A percentile compares a stretch with the other conserved stretches of the same genome.
phyloP scores from a whole-genome alignment of 108 stramenopile genomes.

The Epithemia pelagica region DNA sequence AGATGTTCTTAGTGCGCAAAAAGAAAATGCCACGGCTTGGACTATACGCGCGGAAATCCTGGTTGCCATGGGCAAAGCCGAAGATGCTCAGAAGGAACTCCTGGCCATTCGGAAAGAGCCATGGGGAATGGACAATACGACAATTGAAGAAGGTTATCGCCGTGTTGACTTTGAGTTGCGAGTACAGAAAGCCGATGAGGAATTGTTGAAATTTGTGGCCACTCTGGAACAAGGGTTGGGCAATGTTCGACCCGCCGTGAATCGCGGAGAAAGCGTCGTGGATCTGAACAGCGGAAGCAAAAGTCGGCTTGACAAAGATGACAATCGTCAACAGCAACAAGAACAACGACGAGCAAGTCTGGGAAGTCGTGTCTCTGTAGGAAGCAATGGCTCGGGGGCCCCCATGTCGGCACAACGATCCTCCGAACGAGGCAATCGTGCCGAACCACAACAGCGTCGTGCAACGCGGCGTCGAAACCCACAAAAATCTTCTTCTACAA shows the following conservation, averaged over 20 bases:
- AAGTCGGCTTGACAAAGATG: background rate
- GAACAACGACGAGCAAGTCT: background rate
- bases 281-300: background rate
- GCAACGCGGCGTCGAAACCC: background rate
- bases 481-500: background rate
- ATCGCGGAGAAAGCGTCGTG: background rate
- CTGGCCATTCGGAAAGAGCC: constrained; percentile 22
- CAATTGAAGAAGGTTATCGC: constrained; percentile 40
- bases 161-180: constrained; percentile 44
- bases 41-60: constrained; percentile 38
- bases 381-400: background rate
- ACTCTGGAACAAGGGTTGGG: constrained; percentile 23
- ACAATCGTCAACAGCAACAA: background rate
- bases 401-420: background rate
- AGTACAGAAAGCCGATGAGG: constrained; percentile 33
- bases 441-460: background rate
- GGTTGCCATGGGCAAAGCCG: constrained; percentile 27
- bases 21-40: constrained; percentile 41
- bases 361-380: background rate
- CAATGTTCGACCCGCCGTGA: constrained; percentile 4
- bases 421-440: background rate
- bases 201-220: constrained; percentile 23
- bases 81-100: constrained; percentile 42
- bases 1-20: constrained; percentile 29
- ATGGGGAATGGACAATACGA: constrained; percentile 40